Evolutionary conservation across 192 early-diverging fungal species (phyloP).

Genomic region (Chytriomyces sp.): DNA sequence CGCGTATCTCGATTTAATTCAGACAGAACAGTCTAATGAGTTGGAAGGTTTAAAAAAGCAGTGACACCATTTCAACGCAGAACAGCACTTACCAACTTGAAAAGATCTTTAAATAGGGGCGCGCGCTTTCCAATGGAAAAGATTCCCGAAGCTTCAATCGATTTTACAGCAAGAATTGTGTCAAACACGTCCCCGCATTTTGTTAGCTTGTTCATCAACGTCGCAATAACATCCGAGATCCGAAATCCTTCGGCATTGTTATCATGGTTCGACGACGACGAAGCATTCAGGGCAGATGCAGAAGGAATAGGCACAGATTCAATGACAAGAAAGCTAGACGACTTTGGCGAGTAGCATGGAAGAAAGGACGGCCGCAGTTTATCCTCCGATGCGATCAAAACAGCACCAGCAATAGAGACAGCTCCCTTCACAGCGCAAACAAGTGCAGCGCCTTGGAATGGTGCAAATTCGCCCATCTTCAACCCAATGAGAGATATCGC

Average conservation of each 20-base stretch:
- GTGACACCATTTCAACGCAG: conserved; percentile 12
- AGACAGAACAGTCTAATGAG: neutral
- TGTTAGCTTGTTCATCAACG: conserved; percentile 3
- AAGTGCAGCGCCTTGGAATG: conserved; percentile 47
- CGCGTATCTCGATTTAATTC: conserved; percentile 12
- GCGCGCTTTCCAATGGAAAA: conserved; percentile 50
- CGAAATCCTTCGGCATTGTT: too few relatives aligned
- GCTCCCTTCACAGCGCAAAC: conserved; percentile 39
- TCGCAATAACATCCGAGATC: too few relatives aligned
- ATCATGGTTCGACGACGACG: conserved; percentile 14
- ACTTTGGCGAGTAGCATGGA: conserved; percentile 45
- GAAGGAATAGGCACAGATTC: conserved; percentile 14
- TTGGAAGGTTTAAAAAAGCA: neutral
- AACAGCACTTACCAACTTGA: conserved; percentile 40
- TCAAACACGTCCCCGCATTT: neutral
- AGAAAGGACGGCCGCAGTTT: conserved; percentile 26
- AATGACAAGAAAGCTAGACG: conserved; percentile 42
- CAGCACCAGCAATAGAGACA: conserved; percentile 36
- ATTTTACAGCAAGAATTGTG: conserved; percentile 26
- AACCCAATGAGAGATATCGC: neutral
- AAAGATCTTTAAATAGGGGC: conserved; percentile 55
- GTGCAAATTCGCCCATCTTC: conserved; percentile 24
- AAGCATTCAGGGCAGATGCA: too few relatives aligned
- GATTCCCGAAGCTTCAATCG: conserved; percentile 52
- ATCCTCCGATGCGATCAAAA: neutral